Evolutionary conservation across 2,329 filamentous ascomycete genomes (phyloP).

Genomic region (Aspergillus hiratsukae): DNA sequence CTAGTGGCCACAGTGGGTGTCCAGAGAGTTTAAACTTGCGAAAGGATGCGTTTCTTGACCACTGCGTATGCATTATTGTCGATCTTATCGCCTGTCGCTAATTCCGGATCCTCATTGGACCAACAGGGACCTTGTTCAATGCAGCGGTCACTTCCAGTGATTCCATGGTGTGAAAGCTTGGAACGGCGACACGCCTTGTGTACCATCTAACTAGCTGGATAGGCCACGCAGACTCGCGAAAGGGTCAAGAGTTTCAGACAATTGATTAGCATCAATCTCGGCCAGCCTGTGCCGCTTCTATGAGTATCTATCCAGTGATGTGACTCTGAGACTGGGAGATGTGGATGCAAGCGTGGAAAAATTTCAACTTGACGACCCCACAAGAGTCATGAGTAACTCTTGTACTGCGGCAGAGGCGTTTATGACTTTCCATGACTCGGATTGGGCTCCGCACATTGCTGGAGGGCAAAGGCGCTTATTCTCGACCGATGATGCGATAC

Average conservation of each 20-base stretch:
- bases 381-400: neutral
- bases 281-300: neutral
- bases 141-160: neutral
- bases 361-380: neutral
- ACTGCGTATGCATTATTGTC: neutral
- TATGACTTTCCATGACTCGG: neutral
- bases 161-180: neutral
- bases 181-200: neutral
- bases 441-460: neutral
- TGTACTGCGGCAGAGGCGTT: neutral
- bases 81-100: neutral
- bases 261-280: neutral
- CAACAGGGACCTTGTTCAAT: neutral
- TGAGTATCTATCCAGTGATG: neutral
- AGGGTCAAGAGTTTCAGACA: neutral
- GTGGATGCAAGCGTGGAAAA: neutral
- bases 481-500: constrained; percentile 15
- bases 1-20: neutral
- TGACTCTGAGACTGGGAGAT: neutral
- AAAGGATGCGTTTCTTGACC: neutral
- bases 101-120: neutral
- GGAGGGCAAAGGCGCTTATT: constrained; percentile 11
- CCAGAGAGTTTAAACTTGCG: neutral
- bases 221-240: neutral
- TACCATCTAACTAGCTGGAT: neutral